phyloP scores from a whole-genome alignment of 2,329 filamentous ascomycete species.

The Talaromyces sp. region DNA sequence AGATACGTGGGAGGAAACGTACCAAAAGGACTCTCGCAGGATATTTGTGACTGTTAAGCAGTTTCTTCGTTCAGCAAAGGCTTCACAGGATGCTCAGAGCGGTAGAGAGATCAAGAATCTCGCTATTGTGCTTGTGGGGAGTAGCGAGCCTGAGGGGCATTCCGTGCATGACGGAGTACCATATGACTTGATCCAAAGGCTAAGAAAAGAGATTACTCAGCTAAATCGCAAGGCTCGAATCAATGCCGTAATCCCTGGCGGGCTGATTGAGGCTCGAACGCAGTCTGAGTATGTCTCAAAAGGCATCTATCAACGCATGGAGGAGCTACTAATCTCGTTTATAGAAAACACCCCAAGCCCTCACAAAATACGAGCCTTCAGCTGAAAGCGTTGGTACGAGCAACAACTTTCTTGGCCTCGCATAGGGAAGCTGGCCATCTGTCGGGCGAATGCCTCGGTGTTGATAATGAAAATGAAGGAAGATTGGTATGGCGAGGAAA shows the following conservation, averaged over 20 bases:
- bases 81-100: constrained; percentile 34
- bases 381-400: constrained; percentile 48
- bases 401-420: constrained; percentile 50
- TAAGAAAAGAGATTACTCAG: constrained; percentile 54
- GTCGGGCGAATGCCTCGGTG: constrained; percentile 51
- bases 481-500: constrained; percentile 49
- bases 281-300: not conserved
- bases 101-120: constrained; percentile 47
- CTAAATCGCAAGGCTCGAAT: constrained; percentile 51
- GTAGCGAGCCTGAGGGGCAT: constrained; percentile 50
- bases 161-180: constrained; percentile 40
- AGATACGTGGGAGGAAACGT: constrained; percentile 52
- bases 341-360: not conserved
- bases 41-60: constrained; percentile 57
- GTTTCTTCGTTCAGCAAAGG: constrained; percentile 46
- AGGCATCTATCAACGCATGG: not conserved
- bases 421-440: constrained; percentile 53
- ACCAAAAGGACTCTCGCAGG: constrained; percentile 49
- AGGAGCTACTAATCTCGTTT: not conserved
- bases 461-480: constrained; percentile 53
- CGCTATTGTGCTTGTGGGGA: constrained; percentile 51
- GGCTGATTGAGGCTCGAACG: constrained; percentile 40
- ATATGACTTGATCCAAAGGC: constrained; percentile 50
- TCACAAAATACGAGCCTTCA: constrained; percentile 24
- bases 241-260: constrained; percentile 51